Evolutionary conservation across 73 alveolate genomes (phyloP).

Genomic region (Effrenium voratum): DNA sequence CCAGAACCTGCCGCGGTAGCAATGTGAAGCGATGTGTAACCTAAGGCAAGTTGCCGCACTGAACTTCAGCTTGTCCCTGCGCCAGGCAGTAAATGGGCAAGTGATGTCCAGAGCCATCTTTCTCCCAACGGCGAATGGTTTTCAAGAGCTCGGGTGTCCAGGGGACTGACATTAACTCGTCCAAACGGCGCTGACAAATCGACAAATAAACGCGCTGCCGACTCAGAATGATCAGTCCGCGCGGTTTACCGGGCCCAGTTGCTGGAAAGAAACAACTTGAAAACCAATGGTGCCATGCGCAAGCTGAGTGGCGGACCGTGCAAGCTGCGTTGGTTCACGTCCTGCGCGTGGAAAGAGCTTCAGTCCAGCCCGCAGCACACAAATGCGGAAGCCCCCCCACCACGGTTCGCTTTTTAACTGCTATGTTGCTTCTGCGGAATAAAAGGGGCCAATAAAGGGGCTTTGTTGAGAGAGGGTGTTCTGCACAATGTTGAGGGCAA

Average conservation of each 20-base stretch:
- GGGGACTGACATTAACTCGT: not conserved
- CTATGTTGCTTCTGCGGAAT: too few relatives aligned
- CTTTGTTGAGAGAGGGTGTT: too few relatives aligned
- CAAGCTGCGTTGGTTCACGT: slow-evolving; percentile 78
- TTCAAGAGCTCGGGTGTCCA: not conserved
- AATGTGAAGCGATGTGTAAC: slow-evolving; percentile 47
- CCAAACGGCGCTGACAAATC: too few relatives aligned
- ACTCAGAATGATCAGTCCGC: not conserved
- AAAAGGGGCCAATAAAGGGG: too few relatives aligned
- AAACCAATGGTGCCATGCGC: not conserved
- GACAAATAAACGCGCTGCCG: too few relatives aligned
- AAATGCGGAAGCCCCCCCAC: too few relatives aligned
- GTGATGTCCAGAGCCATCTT: not conserved
- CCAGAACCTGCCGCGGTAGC: slow-evolving; percentile 70
- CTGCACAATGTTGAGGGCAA: too few relatives aligned
- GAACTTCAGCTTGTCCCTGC: too few relatives aligned
- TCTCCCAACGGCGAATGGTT: not conserved
- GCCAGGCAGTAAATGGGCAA: too few relatives aligned
- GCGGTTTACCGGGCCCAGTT: not conserved
- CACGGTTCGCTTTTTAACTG: too few relatives aligned
- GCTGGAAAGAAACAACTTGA: not conserved
- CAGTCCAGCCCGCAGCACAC: too few relatives aligned
- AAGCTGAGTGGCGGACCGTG: not conserved
- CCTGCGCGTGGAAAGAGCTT: too few relatives aligned
- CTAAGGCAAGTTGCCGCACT: not conserved